phyloP scores from a whole-genome alignment of 179 eudicot species.

The Beta macrorhiza region DNA sequence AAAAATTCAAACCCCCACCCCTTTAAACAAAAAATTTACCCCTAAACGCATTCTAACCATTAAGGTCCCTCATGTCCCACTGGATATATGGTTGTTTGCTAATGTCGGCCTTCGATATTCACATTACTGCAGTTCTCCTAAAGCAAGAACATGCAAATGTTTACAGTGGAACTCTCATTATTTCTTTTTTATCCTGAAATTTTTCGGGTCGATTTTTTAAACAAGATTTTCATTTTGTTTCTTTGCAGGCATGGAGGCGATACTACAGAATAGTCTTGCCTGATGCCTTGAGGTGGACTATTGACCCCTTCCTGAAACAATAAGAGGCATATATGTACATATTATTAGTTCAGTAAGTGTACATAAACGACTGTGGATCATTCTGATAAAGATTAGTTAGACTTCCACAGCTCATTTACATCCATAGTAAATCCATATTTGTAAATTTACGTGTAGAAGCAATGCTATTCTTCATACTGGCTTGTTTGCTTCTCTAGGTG shows the following conservation, averaged over 20 bases:
- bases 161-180: neutral
- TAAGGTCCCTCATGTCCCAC: no score
- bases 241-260: neutral
- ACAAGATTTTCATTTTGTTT: neutral
- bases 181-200: neutral
- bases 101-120: neutral
- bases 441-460: conserved; percentile 9
- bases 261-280: neutral
- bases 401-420: conserved; percentile 7
- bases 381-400: neutral
- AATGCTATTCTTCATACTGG: conserved; percentile 9
- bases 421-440: conserved; percentile 11
- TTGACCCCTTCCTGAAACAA: neutral
- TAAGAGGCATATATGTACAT: conserved; percentile 17
- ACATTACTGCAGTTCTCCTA: neutral
- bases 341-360: conserved; percentile 8
- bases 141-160: neutral
- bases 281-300: neutral
- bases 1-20: no score
- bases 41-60: no score
- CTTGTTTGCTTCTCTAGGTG: neutral
- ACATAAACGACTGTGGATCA: conserved; percentile 12
- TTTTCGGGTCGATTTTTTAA: neutral
- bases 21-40: no score
- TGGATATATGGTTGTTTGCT: neutral